These are phyloP conservation scores for Chionographis japonica DNA, from an alignment of 106 monocot species.

Conservation along the genomic window DNA sequence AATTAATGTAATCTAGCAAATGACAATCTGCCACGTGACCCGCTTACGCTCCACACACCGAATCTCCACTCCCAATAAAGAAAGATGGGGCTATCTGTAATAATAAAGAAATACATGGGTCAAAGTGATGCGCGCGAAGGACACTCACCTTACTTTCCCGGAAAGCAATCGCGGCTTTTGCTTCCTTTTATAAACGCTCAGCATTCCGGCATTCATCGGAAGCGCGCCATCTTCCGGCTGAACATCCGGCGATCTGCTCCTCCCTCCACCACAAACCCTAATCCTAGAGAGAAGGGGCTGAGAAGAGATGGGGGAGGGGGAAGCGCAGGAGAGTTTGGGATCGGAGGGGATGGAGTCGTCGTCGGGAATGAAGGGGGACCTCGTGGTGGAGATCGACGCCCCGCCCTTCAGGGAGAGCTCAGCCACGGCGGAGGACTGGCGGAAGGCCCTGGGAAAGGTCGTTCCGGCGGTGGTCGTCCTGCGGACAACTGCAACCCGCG, in stretches of 20 bases:
- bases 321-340: constrained; percentile 22
- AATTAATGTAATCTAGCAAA: too few species aligned
- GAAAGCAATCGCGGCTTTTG: too few species aligned
- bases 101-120: too few species aligned
- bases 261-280: not conserved
- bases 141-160: too few species aligned
- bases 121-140: too few species aligned
- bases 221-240: too few species aligned
- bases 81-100: too few species aligned
- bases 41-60: too few species aligned
- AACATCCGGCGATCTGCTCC: not conserved
- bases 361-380: constrained; percentile 24
- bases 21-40: too few species aligned
- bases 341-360: constrained; percentile 28
- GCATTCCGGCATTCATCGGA: too few species aligned
- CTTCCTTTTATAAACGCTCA: too few species aligned
- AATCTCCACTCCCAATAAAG: too few species aligned
- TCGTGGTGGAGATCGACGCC: constrained; percentile 56
- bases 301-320: constrained; percentile 14
- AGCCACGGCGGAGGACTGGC: constrained; percentile 95
- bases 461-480: constrained; percentile 94
- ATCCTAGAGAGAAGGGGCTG: not conserved
- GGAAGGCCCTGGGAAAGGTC: constrained; percentile 65
- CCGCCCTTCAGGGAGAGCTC: constrained; percentile 24
- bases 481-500: constrained; percentile 67